Evolutionary conservation across 2,329 filamentous ascomycete genomes (phyloP).

Genomic region (Cladosporium sp.): DNA sequence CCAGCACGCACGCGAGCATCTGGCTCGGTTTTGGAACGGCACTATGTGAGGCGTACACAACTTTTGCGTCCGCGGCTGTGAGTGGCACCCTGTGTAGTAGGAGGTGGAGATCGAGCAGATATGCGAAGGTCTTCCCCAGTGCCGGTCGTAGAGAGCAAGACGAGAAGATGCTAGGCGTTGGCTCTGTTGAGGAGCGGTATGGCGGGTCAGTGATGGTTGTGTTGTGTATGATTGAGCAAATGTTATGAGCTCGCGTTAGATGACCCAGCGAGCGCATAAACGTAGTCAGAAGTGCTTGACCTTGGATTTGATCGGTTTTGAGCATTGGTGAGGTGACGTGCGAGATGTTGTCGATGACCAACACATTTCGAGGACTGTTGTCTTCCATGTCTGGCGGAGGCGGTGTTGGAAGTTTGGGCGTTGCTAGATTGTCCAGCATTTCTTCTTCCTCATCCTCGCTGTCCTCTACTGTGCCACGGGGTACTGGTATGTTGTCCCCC

Average conservation of each 20-base stretch:
- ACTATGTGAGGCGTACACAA: conserved; percentile 23
- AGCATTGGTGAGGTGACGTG: conserved; percentile 25
- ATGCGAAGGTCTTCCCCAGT: conserved; percentile 34
- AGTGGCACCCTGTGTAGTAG: conserved; percentile 38
- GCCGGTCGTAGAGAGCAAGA: conserved; percentile 35
- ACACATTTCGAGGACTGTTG: conserved; percentile 14
- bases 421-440: conserved; percentile 31
- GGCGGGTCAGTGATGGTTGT: conserved; percentile 20
- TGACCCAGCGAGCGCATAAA: conserved; percentile 40
- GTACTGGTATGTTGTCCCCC: neutral
- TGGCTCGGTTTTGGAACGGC: conserved; percentile 4
- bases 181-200: conserved; percentile 15
- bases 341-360: conserved; percentile 28
- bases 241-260: conserved; percentile 33
- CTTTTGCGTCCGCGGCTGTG: conserved; percentile 32
- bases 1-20: conserved; percentile 36
- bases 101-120: conserved; percentile 37
- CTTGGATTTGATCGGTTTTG: conserved; percentile 28
- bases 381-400: too few species aligned
- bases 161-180: conserved; percentile 38
- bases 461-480: conserved; percentile 29
- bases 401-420: neutral
- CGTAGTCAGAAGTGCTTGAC: conserved; percentile 37
- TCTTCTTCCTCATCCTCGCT: conserved; percentile 37
- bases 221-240: conserved; percentile 41